A percentile compares a stretch with the other conserved stretches of the same genome.
phyloP scores from a whole-genome alignment of 441 rosid genomes.

The Pelargonium myrrhifolium region DNA sequence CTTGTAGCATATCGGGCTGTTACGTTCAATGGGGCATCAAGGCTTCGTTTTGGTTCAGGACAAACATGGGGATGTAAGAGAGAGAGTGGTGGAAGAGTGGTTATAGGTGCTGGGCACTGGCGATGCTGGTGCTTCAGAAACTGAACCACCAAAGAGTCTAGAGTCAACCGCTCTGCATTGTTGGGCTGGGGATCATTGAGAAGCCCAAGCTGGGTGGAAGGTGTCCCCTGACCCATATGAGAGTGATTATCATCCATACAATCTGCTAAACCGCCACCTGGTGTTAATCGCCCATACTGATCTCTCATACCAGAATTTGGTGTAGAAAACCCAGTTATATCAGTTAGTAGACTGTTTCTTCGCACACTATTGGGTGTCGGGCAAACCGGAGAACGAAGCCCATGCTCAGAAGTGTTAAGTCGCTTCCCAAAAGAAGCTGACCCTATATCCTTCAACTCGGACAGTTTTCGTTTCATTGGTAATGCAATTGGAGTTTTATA shows the following conservation, averaged over 20 bases:
- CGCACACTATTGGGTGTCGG: conserved; percentile 46
- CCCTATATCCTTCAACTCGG: conserved; percentile 61
- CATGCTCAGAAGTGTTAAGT: conserved; percentile 56
- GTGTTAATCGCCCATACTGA: conserved; percentile 35
- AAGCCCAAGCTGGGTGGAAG: conserved; percentile 42
- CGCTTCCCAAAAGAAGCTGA: conserved; percentile 54
- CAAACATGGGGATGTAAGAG: conserved; percentile 92
- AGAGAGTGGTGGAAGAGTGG: conserved; percentile 95
- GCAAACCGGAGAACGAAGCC: conserved; percentile 62
- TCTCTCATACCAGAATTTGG: conserved; percentile 47
- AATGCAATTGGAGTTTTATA: conserved; percentile 63
- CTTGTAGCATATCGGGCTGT: conserved; percentile 83
- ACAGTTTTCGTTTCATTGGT: conserved; percentile 72
- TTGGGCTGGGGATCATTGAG: conserved; percentile 53
- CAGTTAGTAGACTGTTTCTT: conserved; percentile 37
- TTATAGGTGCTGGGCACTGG: conserved; percentile 97
- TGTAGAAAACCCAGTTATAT: conserved; percentile 45
- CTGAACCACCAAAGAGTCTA: conserved; percentile 86
- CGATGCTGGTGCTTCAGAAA: conserved; percentile 97
- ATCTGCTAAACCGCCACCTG: conserved; percentile 32
- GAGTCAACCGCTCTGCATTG: conserved; percentile 71
- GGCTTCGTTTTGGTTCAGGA: conserved; percentile 89
- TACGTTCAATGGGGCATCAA: conserved; percentile 85
- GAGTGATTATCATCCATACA: conserved; percentile 51
- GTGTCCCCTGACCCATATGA: conserved; percentile 39